phyloP scores from a whole-genome alignment of 805 yeast genomes.

The Yamadazyma philogaea region DNA sequence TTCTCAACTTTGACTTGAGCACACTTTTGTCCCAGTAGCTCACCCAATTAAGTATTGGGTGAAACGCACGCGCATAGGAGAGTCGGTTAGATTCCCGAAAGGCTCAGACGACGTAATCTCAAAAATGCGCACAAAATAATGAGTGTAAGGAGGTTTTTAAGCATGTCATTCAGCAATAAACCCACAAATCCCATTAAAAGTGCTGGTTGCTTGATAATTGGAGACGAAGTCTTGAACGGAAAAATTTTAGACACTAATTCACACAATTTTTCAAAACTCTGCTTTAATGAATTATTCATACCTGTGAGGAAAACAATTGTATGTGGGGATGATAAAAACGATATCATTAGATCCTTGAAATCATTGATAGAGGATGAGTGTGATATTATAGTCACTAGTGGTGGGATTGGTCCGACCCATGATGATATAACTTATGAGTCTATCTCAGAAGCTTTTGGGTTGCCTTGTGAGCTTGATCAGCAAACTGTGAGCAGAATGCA shows the following conservation, averaged over 20 bases:
- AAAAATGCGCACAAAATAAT: background rate
- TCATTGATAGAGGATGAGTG: slow-evolving; percentile 46
- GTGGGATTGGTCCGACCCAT: slow-evolving; percentile 84
- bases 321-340: slow-evolving; percentile 72
- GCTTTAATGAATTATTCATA: slow-evolving; percentile 62
- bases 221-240: slow-evolving; percentile 86
- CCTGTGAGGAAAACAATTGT: slow-evolving; percentile 65
- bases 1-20: background rate
- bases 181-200: slow-evolving; percentile 14
- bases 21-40: background rate
- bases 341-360: slow-evolving; percentile 53
- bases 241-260: slow-evolving; percentile 82
- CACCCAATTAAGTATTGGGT: background rate
- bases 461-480: slow-evolving; percentile 50
- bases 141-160: background rate
- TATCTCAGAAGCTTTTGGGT: slow-evolving; percentile 60
- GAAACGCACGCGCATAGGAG: background rate
- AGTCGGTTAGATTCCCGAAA: background rate
- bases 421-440: slow-evolving; percentile 84
- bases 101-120: background rate
- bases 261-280: slow-evolving; percentile 61
- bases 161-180: background rate
- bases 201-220: slow-evolving; percentile 63
- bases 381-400: slow-evolving; percentile 69
- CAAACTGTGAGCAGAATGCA: slow-evolving; percentile 63